These are phyloP conservation scores for Penicillium tannophilum DNA, from an alignment of 495 filamentous ascomycete genomes.

Conservation along the genomic window DNA sequence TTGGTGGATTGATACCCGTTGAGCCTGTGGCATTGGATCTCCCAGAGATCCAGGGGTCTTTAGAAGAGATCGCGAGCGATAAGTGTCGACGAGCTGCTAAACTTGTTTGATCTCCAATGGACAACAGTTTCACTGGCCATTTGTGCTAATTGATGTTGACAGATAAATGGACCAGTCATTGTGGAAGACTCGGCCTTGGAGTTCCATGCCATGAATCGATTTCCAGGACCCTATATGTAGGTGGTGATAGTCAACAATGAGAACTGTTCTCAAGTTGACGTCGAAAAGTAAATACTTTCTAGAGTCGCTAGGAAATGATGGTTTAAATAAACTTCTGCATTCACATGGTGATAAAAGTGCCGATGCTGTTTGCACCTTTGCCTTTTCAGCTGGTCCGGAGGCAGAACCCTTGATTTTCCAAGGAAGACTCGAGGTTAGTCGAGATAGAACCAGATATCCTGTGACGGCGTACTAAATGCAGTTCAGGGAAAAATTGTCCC, in stretches of 20 bases:
- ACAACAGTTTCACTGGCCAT: neutral
- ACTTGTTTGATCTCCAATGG: conserved; percentile 38
- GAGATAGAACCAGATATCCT: neutral
- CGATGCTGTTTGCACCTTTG: conserved; percentile 89
- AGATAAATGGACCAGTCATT: conserved; percentile 82
- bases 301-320: conserved; percentile 68
- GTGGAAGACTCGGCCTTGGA: conserved; percentile 92
- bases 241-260: conserved; percentile 34
- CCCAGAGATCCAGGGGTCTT: conserved; percentile 75
- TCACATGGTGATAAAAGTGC: conserved; percentile 84
- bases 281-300: conserved; percentile 81
- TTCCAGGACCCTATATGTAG: conserved; percentile 91
- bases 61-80: conserved; percentile 77
- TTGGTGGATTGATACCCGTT: conserved; percentile 64
- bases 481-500: conserved; percentile 52
- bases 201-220: conserved; percentile 76
- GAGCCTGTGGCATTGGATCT: conserved; percentile 66
- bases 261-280: neutral
- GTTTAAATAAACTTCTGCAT: conserved; percentile 78
- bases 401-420: conserved; percentile 79
- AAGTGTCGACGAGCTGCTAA: conserved; percentile 76
- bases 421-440: conserved; percentile 59
- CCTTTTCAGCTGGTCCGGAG: conserved; percentile 74
- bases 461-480: conserved; percentile 1
- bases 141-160: neutral